Base-by-base conservation (phyloP, 352 stramenopile genomes). In the Pythium guiyangense region DNA sequence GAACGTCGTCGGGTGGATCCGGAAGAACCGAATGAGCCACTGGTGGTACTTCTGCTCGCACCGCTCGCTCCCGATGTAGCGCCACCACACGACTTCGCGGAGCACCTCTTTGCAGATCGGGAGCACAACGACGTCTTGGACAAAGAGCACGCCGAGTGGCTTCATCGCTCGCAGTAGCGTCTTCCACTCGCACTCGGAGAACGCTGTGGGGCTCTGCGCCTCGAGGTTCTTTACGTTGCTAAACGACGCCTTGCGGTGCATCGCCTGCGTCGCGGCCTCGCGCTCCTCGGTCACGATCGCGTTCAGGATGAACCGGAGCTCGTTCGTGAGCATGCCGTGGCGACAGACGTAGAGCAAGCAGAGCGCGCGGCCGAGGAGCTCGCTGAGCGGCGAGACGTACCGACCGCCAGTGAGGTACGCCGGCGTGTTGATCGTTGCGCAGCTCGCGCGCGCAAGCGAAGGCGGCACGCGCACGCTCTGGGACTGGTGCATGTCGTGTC, bases 41-140 rank as follows among this genome's bases (percentile, higher is more conserved):
- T 92, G 71, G 35, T 94, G 84, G 52, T 90, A 90, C 50, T 76
- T 60, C 43, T 89, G 74, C 54, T 94, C 81, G 20, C 65, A 62
- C 9, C 71, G 75, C 55, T 90, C 76, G 49, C 73, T 90, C 22
- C 81, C 84, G 31, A 94, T 88, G 59, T 94, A 94, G 10, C 84
- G 69, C 80, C 80, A 91, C 79, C 81, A 94, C 40, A 98, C 79
- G 15, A 96, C 79, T 45, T 97, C 81, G 8, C 92, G 84, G 3
- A 98, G 62, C 1, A 84, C 72, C 31, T 96, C 85, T 39, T 93
- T 88, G 64, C 95, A 96, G 34, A 96, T 77, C 1, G 89, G 88
- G 6, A 98, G 55, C 4, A 94, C 76, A 1, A 97, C 58, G n/a
- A 97, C 78, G 10, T 92, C 73, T 35, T 96, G 82, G 12, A 92